phyloP scores from a whole-genome alignment of 768 basidiomycete species.

The Collybia mongolica region DNA sequence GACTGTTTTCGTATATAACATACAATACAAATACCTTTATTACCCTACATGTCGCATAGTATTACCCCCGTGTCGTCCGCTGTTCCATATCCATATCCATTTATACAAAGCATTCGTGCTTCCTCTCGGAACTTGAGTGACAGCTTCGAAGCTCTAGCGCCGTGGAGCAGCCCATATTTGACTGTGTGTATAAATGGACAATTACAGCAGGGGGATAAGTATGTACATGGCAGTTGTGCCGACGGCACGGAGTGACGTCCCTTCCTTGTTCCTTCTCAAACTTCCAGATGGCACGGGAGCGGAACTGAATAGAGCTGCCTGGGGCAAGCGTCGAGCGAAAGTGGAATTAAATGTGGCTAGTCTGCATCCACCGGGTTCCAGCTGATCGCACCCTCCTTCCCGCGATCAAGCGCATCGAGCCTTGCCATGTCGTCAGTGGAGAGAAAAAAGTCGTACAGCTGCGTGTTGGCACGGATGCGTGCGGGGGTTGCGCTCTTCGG shows the following conservation, averaged over 20 bases:
- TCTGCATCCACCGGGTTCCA: constrained; percentile 81
- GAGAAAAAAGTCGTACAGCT: constrained; percentile 78
- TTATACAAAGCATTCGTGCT: background rate
- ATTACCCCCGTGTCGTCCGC: background rate
- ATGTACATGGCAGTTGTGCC: no score
- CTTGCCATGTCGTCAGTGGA: constrained; percentile 58
- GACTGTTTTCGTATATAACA: background rate
- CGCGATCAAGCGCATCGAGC: constrained; percentile 71
- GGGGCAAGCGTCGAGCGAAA: no score
- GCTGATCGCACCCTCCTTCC: constrained; percentile 67
- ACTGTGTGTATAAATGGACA: no score
- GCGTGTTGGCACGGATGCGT: constrained; percentile 71
- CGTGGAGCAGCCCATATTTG: no score
- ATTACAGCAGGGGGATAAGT: no score
- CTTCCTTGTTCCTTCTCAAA: no score
- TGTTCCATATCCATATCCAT: constrained; percentile 1
- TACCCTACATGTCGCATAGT: constrained; percentile 14
- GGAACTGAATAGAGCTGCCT: no score
- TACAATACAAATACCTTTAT: constrained; percentile 15
- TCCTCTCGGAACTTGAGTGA: no score
- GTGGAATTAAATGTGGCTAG: constrained; percentile 12
- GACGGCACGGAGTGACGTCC: no score
- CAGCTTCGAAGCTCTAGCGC: no score
- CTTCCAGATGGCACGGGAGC: no score
- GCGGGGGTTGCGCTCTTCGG: constrained; percentile 75